Evolutionary conservation across 352 stramenopile species (phyloP).

Genomic region (Phytophthora pini): DNA sequence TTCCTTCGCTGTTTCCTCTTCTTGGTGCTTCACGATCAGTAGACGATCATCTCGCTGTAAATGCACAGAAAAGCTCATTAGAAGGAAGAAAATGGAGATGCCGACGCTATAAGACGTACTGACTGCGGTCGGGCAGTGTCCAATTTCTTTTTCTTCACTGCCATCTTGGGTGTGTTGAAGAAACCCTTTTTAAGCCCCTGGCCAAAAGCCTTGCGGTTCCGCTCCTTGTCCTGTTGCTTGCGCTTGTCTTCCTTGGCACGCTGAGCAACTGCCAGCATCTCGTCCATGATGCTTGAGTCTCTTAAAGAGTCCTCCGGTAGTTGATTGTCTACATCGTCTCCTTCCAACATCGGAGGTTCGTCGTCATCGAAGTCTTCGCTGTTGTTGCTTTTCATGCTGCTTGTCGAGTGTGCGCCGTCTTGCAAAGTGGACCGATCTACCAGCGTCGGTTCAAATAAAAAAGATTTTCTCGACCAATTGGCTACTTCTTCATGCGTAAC

Average conservation of each 20-base stretch:
- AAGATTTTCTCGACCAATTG: slow-evolving; percentile 11
- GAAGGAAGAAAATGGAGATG: neutral
- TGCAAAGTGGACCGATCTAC: slow-evolving; percentile 18
- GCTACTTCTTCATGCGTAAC: neutral
- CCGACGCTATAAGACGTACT: slow-evolving; percentile 5
- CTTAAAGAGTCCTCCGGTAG: slow-evolving; percentile 1
- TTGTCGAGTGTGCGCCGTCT: slow-evolving; percentile 6
- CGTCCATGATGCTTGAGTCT: slow-evolving; percentile 67
- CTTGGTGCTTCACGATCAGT: slow-evolving; percentile 37
- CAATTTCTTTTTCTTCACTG: slow-evolving; percentile 11
- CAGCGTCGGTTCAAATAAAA: slow-evolving; percentile 16
- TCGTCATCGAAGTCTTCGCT: slow-evolving; percentile 41
- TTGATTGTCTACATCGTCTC: slow-evolving; percentile 42
- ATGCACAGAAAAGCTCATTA: slow-evolving; percentile 10
- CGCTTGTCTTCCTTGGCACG: slow-evolving; percentile 61
- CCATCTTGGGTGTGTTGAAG: slow-evolving; percentile 43
- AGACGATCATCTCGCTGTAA: slow-evolving; percentile 51
- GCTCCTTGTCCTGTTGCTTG: slow-evolving; percentile 49
- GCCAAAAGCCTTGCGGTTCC: slow-evolving; percentile 59
- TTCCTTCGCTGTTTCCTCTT: slow-evolving; percentile 21
- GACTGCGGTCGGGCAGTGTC: slow-evolving; percentile 17
- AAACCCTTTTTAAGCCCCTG: slow-evolving; percentile 82
- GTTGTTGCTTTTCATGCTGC: slow-evolving; percentile 18
- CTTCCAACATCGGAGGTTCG: slow-evolving; percentile 55
- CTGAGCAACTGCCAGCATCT: slow-evolving; percentile 70